Conservation (phyloP, 352 stramenopile genomes). For the Phytophthora nicotianae region DNA sequence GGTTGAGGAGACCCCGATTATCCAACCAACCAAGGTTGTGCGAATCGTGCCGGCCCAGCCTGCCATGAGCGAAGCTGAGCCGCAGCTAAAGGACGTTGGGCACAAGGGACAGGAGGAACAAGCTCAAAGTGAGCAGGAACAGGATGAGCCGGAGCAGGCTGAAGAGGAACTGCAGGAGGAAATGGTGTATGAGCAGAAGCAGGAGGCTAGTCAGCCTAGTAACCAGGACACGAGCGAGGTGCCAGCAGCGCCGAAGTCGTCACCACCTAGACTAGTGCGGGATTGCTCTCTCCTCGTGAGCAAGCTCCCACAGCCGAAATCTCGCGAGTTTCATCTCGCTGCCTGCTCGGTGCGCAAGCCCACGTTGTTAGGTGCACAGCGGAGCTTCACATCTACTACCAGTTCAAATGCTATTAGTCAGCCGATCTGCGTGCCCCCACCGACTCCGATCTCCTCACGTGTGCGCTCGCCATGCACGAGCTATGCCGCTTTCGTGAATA, state of each 20-base stretch:
- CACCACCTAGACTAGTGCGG: slow-evolving; percentile 1
- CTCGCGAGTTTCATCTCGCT: slow-evolving; percentile 29
- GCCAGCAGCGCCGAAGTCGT: neutral
- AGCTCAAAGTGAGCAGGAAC: neutral
- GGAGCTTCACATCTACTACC: slow-evolving; percentile 9
- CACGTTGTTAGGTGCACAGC: neutral
- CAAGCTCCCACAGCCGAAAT: slow-evolving; percentile 40
- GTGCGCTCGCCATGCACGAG: slow-evolving; percentile 27
- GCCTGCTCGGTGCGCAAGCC: slow-evolving; percentile 24
- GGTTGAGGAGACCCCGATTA: slow-evolving; percentile 22
- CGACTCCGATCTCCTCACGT: slow-evolving; percentile 27
- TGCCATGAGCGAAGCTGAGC: slow-evolving; percentile 2
- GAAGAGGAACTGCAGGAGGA: slow-evolving; percentile 1
- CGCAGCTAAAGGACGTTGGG: slow-evolving; percentile 8
- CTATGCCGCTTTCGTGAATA: slow-evolving; percentile 37
- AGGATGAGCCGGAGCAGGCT: slow-evolving; percentile 2
- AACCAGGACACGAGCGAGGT: slow-evolving; percentile 30
- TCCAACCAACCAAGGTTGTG: slow-evolving; percentile 23
- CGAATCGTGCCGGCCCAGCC: slow-evolving; percentile 7
- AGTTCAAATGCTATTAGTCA: slow-evolving; percentile 12
- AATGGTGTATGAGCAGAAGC: neutral
- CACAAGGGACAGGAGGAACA: slow-evolving; percentile 8
- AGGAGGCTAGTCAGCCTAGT: slow-evolving; percentile 7
- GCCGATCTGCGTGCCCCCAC: slow-evolving; percentile 20
- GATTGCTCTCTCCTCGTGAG: slow-evolving; percentile 16